Base-by-base conservation (phyloP, 129 eudicot genomes). In the Kitagawia praeruptora region DNA sequence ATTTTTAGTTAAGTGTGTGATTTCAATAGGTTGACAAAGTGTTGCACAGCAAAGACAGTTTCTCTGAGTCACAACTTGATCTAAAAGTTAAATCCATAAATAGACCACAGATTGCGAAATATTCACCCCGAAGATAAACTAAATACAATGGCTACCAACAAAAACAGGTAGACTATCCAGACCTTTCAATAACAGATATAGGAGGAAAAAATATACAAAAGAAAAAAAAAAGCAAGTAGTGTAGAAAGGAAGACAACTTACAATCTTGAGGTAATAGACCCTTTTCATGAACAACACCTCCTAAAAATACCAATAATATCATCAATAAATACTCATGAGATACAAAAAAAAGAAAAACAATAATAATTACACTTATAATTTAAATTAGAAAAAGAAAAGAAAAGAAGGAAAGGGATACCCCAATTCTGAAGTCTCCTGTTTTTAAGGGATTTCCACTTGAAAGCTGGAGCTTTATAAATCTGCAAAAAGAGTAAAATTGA, bases 401-500 rank as follows among this genome's bases (percentile, higher is more conserved):
- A 3, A 23, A 8, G 0, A 9, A 2, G 28, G 34, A 70, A 1
- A 9, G 10, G 28, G 34, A 70, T 87, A 94, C 98, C 98, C 98
- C 98, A 94, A 78, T 92, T 92, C 79, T 94, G 98, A 46, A 94
- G 79, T 85, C 97, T 94, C 87, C 98, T 80, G 80, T 92, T 92
- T 77, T 86, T 94, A 79, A 94, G 81, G 16, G 86, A 78, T 85
- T 94, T 94, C 98, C 98, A 94, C 85, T 94, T 94, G 15, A 97
- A 88, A 40, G 84, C 79, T 1, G 98, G 97, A 44, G 98, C 92
- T 83, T 86, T 66, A 81, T 88, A 88, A 79, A 92, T 87, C 98
- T 94, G 85, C 71, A 25, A 63, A 51, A 53, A 25, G 37, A 34
- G 2, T 34, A 48, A 14, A 39, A 9, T 16, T 2, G 19, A 37